A percentile compares a stretch with the other conserved stretches of the same genome.
These are phyloP conservation scores for Talaromyces sp. DNA, from an alignment of 2,329 filamentous ascomycete species.

Conservation along the genomic window DNA sequence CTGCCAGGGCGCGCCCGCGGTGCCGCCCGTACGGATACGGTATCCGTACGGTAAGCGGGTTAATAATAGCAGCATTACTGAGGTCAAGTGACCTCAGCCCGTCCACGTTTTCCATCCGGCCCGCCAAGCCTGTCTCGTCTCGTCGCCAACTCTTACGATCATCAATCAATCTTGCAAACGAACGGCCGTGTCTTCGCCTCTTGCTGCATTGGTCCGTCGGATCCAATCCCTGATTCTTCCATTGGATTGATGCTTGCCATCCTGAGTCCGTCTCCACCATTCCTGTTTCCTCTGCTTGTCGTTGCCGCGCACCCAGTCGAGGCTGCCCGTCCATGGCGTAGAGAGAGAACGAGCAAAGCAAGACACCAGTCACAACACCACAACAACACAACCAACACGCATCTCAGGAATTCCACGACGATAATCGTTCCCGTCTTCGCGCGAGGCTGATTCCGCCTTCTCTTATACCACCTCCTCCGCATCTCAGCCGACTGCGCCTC, in stretches of 20 bases:
- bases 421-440: not conserved
- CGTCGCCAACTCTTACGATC: not conserved
- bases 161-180: not conserved
- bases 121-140: not conserved
- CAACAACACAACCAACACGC: not conserved
- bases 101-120: constrained; percentile 2
- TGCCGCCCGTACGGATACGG: not conserved
- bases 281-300: not conserved
- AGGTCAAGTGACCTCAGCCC: not conserved
- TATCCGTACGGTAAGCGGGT: not conserved
- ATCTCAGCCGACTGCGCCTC: constrained; percentile 3
- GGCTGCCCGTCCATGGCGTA: constrained; percentile 3
- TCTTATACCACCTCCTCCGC: constrained; percentile 1
- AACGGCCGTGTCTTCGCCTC: not conserved
- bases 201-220: not conserved
- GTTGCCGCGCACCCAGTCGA: not conserved
- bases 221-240: not conserved
- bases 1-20: not conserved
- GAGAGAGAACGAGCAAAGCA: not conserved
- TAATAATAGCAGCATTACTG: not conserved
- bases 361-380: not conserved
- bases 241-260: not conserved
- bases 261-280: not conserved
- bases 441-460: constrained; percentile 9
- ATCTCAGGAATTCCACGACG: not conserved